Evolutionary conservation across 2,329 filamentous ascomycete genomes (phyloP), one percentile per base, ranked within the genome.

Genomic region (Coniochaeta prunicola): DNA sequence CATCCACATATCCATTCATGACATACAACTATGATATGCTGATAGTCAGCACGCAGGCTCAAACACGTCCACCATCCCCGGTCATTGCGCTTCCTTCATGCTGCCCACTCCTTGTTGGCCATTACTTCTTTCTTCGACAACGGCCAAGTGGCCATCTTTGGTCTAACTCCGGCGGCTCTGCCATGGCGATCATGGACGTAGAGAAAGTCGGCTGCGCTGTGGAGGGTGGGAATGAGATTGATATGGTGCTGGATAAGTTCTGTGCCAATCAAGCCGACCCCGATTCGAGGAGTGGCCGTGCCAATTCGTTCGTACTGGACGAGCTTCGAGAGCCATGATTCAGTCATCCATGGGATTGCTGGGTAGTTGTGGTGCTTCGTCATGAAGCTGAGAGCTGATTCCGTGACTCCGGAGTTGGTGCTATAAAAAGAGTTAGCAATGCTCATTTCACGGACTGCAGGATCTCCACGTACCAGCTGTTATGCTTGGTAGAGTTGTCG

Each of bases 101-200:
- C 61, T 56, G 59, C 62, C 60, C 64, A 66, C 56, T 65, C 53
- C 34, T 59, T 66, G 57, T 59, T 58, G 34, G 59, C 58, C 57
- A 64, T 28, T 26, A 59, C 60, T 56, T 69, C 64, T 57, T 65
- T 57, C 61, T 67, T 66, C n/a, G 59, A 61, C 24, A 67, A 57
- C 30, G 70, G 69, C 70, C 70, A 73, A 13, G 70, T 74, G 19
- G 63, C 60, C 31, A 68, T 59, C 58, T 72, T 71, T 34, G 63
- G 63, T 54, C 68, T 66, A 59, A 64, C 67, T 8, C 68, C 69
- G 21, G 67, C 48, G 38, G 64, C 65, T 1, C 28, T 42, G 45
- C 57, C 60, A 31, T 59, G 17, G 17, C 53, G 58, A 33, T 66
- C 57, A 19, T 65, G 66, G n/a, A 71, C 64, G 21, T 67, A 67